Percentiles rank a stretch among this genome's conserved stretches.
Conservation (phyloP, 331 rosid genomes). For the Rosa hybrid region DNA sequence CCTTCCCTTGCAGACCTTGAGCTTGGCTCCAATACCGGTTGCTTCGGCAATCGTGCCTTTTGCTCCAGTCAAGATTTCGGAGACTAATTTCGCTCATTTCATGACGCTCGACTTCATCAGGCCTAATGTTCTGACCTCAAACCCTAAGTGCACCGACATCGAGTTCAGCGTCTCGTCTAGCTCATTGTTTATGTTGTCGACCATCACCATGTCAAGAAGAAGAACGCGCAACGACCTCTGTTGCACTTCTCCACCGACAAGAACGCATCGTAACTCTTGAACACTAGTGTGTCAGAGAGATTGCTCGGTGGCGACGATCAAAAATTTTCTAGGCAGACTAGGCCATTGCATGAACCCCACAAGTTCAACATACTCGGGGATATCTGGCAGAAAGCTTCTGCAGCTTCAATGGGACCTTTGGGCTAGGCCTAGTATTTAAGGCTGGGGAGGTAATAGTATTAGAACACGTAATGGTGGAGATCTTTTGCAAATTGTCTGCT, state of each 20-base stretch:
- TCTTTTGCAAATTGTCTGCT: no score
- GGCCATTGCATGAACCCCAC: neutral
- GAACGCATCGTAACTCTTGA: no score
- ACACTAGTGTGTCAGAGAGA: no score
- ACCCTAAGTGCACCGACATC: slow-evolving; percentile 47
- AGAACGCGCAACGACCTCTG: no score
- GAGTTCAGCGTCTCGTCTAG: slow-evolving; percentile 87
- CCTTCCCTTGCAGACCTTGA: slow-evolving; percentile 26
- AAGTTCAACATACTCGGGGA: neutral
- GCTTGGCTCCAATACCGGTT: slow-evolving; percentile 26
- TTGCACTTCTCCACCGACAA: no score
- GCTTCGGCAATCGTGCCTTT: neutral
- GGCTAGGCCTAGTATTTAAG: neutral
- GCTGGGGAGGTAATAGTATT: no score
- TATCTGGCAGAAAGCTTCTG: neutral
- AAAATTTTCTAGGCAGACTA: neutral
- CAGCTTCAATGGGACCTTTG: no score
- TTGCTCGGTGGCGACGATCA: no score
- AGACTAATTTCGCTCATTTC: slow-evolving; percentile 23
- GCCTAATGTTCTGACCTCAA: slow-evolving; percentile 53
- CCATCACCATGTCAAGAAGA: slow-evolving; percentile 41
- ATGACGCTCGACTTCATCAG: slow-evolving; percentile 75
- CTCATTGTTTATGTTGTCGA: slow-evolving; percentile 88
- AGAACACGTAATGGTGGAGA: no score
- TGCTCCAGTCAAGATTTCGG: slow-evolving; percentile 2